phyloP scores from a whole-genome alignment of 1,284 basidiomycete genomes.

The Moniliophthora roreri region DNA sequence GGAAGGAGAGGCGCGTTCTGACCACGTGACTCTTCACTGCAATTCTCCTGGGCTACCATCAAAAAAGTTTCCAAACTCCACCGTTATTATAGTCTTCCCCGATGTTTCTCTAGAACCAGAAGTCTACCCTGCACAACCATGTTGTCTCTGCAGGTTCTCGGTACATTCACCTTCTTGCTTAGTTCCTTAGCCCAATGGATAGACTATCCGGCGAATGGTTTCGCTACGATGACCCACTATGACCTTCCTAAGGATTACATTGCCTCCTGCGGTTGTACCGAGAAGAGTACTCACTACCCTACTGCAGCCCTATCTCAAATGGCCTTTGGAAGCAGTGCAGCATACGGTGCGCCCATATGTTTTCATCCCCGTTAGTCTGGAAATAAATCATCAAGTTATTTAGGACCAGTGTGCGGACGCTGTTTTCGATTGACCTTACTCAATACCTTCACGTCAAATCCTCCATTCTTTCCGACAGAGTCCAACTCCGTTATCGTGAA shows the following conservation, averaged over 20 bases:
- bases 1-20: background rate
- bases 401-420: conserved; percentile 63
- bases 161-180: conserved; percentile 12
- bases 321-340: conserved; percentile 72
- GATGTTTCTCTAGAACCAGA: background rate
- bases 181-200: conserved; percentile 47
- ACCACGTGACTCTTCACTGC: background rate
- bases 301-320: conserved; percentile 76
- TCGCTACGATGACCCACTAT: conserved; percentile 67
- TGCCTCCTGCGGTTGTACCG: conserved; percentile 62
- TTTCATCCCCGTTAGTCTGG: background rate
- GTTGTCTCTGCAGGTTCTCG: conserved; percentile 7
- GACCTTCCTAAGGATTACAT: conserved; percentile 53
- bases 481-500: conserved; percentile 68
- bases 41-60: background rate
- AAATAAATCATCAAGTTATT: background rate
- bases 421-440: conserved; percentile 77
- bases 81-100: conserved; percentile 1
- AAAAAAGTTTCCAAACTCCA: conserved; percentile 7
- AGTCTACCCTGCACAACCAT: conserved; percentile 2
- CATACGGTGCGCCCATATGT: conserved; percentile 47
- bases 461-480: conserved; percentile 68
- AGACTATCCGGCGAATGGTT: conserved; percentile 51
- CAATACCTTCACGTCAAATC: conserved; percentile 61
- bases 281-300: conserved; percentile 68